Conservation (phyloP, 208 protist species). For the Angomonas desouzai region DNA sequence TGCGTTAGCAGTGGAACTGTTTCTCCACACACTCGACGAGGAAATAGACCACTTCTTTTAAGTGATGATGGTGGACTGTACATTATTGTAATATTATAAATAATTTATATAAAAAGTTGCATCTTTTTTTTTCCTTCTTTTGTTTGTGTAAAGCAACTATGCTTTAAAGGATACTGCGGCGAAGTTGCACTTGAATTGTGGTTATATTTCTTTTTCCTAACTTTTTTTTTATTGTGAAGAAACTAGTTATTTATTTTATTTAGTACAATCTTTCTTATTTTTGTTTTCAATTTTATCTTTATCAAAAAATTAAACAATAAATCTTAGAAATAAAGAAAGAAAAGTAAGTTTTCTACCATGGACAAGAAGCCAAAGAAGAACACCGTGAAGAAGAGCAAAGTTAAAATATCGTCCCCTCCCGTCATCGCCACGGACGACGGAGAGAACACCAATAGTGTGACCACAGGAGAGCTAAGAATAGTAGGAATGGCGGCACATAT, state of each 20-base stretch:
- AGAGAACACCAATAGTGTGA: background rate
- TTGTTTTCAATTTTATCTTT: background rate
- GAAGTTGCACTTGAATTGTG: too few species aligned
- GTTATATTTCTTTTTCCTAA: background rate
- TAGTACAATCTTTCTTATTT: too few species aligned
- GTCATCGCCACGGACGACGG: background rate
- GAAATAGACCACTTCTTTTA: background rate
- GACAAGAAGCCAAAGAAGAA: background rate
- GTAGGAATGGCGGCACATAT: background rate
- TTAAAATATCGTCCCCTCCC: background rate
- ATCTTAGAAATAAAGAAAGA: conserved; percentile 1
- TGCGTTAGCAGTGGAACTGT: background rate
- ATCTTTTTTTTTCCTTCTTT: conserved; percentile 8
- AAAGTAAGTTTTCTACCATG: too few species aligned
- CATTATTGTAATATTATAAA: background rate
- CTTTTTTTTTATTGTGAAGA: background rate
- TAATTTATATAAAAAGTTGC: background rate
- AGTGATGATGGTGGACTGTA: background rate
- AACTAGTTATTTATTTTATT: conserved; percentile 10
- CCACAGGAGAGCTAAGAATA: background rate
- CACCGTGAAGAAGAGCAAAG: conserved; percentile 3
- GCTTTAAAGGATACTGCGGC: too few species aligned
- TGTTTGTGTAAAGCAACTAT: too few species aligned
- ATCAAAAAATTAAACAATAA: background rate
- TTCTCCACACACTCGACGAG: background rate